Evolutionary conservation across 2,329 filamentous ascomycete species (phyloP), one percentile per base, ranked within the genome.

Genomic region (Myotisia sp.): DNA sequence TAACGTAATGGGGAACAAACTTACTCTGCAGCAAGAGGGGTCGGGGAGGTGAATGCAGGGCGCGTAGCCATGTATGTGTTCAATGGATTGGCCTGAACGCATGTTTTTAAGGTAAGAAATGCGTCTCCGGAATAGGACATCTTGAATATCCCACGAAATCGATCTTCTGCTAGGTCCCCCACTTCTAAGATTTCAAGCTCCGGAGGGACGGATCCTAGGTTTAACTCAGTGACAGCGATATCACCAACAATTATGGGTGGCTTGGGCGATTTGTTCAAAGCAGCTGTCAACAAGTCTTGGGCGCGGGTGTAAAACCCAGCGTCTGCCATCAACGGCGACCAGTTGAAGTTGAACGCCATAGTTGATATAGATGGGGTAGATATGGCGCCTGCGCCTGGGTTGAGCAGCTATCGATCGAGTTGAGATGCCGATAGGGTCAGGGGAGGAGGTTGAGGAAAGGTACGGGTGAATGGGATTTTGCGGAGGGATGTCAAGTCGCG

Each of bases 321-420:
- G 65, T 95, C 90, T 54, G 87, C 87, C 64, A 92, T 90, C 46
- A 98, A 71, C 54, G 90, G 90, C 72, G 85, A 93, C 90, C 90
- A 98, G 83, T 95, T 95, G 81, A 98, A 98, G 70, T 95, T 95
- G 80, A 98, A 98, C 48, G 90, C 90, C 90, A 98, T 98, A 62
- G 43, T 47, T 42, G 20, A 21, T 13, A 14, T 22, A 6, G 20
- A 22, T n/a, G n/a, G n/a, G n/a, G n/a, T n/a, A n/a, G n/a, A n/a
- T n/a, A 3, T 10, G 29, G 20, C 29, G 20, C 29, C 12, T 16
- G 29, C 19, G 29, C 29, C 29, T 22, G 10, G 4, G 5, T n/a
- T n/a, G n/a, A n/a, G n/a, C n/a, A n/a, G n/a, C n/a, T n/a, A n/a
- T n/a, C n/a, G n/a, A n/a, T n/a, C 17, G 20, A 17, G 29, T 32